These are phyloP conservation scores for Penicillium waksmanii DNA, from an alignment of 495 filamentous ascomycete genomes.

Conservation along the genomic window DNA sequence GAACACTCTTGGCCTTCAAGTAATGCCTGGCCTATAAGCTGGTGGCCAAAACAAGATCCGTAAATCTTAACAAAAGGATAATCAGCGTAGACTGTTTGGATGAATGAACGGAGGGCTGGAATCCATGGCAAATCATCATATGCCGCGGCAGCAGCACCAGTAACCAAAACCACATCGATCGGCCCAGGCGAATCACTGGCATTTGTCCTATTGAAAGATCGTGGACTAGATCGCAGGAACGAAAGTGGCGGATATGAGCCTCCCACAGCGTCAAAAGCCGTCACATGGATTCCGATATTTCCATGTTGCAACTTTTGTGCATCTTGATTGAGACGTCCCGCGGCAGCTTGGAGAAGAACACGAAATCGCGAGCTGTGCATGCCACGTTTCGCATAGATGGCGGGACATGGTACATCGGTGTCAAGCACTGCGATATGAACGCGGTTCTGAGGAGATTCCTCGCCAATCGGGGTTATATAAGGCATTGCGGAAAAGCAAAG, in stretches of 20 bases:
- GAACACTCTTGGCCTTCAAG: constrained; percentile 14
- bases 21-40: constrained; percentile 31
- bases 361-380: constrained; percentile 36
- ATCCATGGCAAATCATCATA: constrained; percentile 28
- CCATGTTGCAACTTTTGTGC: neutral
- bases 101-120: constrained; percentile 12
- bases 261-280: constrained; percentile 26
- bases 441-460: neutral
- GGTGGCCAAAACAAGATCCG: constrained; percentile 40
- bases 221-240: constrained; percentile 4
- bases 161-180: constrained; percentile 28
- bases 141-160: constrained; percentile 22
- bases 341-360: constrained; percentile 28
- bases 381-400: constrained; percentile 29
- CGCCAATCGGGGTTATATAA: neutral
- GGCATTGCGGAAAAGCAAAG: neutral
- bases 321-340: constrained; percentile 18
- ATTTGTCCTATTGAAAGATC: neutral
- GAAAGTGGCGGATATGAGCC: constrained; percentile 17
- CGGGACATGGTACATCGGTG: constrained; percentile 16
- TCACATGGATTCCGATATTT: constrained; percentile 14
- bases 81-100: constrained; percentile 7
- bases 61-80: constrained; percentile 38
- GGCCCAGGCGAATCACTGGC: neutral
- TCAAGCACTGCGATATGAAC: constrained; percentile 3